These are phyloP conservation scores for Talaromyces sp. DNA, from an alignment of 2,329 filamentous ascomycete genomes.

Conservation along the genomic window DNA sequence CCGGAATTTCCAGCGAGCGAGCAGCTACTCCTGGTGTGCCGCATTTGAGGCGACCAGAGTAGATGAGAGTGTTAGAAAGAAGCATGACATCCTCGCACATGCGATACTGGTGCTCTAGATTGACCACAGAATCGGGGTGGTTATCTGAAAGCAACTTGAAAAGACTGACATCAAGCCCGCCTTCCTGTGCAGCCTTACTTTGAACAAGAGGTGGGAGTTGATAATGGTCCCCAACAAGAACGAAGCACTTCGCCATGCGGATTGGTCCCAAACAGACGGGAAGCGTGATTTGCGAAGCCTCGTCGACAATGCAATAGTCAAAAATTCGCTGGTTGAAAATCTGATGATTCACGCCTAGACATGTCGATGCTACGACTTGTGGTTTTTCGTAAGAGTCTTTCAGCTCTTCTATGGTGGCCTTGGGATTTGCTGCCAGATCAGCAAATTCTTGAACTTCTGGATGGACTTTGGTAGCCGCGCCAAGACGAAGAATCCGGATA, in stretches of 20 bases:
- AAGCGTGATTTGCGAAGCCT: conserved; percentile 95
- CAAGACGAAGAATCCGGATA: conserved; percentile 81
- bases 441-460: conserved; percentile 85
- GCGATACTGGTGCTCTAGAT: conserved; percentile 92
- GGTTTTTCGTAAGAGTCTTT: conserved; percentile 80
- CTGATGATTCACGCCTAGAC: conserved; percentile 84
- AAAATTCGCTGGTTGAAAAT: conserved; percentile 88
- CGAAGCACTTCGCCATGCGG: conserved; percentile 87
- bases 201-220: conserved; percentile 93
- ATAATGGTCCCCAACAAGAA: conserved; percentile 94
- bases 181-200: conserved; percentile 81
- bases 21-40: conserved; percentile 75
- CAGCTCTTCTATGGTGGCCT: conserved; percentile 79
- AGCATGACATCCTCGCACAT: conserved; percentile 98
- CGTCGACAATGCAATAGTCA: conserved; percentile 98
- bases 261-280: conserved; percentile 94
- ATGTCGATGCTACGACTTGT: conserved; percentile 91
- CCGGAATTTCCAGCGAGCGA: conserved; percentile 68
- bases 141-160: conserved; percentile 92
- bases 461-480: conserved; percentile 82
- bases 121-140: conserved; percentile 85
- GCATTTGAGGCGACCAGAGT: conserved; percentile 86
- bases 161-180: conserved; percentile 86
- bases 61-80: conserved; percentile 90
- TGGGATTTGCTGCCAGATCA: conserved; percentile 72